Evolutionary conservation across 2,329 filamentous ascomycete genomes (phyloP).

Genomic region (Blastomyces silverae): DNA sequence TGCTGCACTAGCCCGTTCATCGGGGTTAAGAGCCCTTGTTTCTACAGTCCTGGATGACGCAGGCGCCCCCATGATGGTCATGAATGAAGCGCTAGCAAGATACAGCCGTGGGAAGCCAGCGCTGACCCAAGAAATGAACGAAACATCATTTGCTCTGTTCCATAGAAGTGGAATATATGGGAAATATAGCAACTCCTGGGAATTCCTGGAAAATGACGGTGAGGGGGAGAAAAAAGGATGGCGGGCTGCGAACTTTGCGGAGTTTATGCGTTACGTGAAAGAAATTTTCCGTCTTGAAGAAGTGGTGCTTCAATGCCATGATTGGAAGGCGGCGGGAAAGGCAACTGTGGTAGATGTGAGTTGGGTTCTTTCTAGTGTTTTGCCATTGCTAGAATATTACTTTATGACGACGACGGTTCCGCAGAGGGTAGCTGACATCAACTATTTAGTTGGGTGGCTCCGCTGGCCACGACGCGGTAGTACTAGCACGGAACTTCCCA

Average conservation of each 20-base stretch:
- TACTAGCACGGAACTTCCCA: conserved; percentile 19
- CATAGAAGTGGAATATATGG: conserved; percentile 14
- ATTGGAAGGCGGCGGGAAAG: conserved; percentile 18
- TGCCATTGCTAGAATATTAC: background rate
- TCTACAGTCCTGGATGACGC: conserved; percentile 17
- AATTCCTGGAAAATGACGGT: conserved; percentile 31
- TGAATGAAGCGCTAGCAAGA: conserved; percentile 16
- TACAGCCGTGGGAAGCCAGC: conserved; percentile 14
- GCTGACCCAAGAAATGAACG: conserved; percentile 15
- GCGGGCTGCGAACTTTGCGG: conserved; percentile 9
- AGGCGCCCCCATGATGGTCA: conserved; percentile 14
- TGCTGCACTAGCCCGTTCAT: conserved; percentile 14
- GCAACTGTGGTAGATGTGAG: conserved; percentile 17
- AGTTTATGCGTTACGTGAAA: conserved; percentile 16
- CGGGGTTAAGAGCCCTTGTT: conserved; percentile 13
- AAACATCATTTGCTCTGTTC: conserved; percentile 10
- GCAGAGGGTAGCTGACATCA: background rate
- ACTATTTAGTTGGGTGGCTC: conserved; percentile 21
- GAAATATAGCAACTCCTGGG: conserved; percentile 24
- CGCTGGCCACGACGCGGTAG: conserved; percentile 14
- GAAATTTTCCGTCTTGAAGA: conserved; percentile 17
- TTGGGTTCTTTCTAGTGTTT: background rate
- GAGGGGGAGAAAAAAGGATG: conserved; percentile 20
- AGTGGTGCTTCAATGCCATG: conserved; percentile 15
- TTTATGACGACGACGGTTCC: background rate